phyloP scores from a whole-genome alignment of 129 eudicot species.

The Arctium minus region DNA sequence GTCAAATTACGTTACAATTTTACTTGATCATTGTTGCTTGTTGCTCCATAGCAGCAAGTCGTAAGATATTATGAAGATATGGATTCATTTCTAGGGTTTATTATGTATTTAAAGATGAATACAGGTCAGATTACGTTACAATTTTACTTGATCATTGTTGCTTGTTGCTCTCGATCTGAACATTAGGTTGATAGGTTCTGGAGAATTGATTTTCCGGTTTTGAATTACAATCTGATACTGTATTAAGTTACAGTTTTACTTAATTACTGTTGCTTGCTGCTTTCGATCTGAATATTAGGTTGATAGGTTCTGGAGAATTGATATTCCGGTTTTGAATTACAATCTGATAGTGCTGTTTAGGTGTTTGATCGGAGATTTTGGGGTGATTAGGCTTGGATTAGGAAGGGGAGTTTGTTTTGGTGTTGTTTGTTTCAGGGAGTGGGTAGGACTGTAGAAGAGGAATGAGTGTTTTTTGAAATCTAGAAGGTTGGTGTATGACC shows the following conservation, averaged over 20 bases:
- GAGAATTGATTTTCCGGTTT: background rate
- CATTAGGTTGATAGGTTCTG: background rate
- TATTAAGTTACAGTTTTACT: too few relatives aligned
- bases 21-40: background rate
- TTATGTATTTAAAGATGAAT: background rate
- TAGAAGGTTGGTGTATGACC: slow-evolving; percentile 31
- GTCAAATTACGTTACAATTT: background rate
- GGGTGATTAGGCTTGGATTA: background rate
- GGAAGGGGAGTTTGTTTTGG: background rate
- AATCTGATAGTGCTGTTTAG: background rate
- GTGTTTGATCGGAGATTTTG: background rate
- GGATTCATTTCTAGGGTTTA: background rate
- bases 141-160: background rate
- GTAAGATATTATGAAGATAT: background rate
- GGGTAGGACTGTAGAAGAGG: background rate
- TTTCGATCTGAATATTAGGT: background rate
- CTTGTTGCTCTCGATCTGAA: background rate
- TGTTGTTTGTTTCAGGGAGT: background rate
- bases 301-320: background rate
- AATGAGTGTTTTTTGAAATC: slow-evolving; percentile 45
- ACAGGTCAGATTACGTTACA: background rate
- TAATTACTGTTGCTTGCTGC: too few relatives aligned
- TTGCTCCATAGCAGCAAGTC: background rate
- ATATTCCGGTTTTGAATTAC: background rate
- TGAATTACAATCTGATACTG: background rate